Evolutionary conservation across 345 rosid genomes (phyloP).

Genomic region (Durio zibethinus): DNA sequence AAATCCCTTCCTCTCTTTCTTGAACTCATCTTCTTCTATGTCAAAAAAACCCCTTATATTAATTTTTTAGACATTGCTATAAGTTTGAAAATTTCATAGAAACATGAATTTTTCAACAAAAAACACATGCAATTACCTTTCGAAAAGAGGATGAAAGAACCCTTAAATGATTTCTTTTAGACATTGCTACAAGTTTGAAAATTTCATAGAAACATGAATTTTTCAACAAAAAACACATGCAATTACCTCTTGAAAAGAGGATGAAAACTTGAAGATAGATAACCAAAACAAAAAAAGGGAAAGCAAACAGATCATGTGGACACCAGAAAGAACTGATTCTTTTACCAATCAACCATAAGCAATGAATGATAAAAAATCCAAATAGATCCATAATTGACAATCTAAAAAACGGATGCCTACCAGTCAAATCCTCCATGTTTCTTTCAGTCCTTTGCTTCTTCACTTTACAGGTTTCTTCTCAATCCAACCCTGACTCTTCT

Average conservation of each 20-base stretch:
- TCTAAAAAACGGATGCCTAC: slow-evolving; percentile 32
- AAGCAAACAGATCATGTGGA: background rate
- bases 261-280: background rate
- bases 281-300: background rate
- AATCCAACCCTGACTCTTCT: slow-evolving; percentile 20
- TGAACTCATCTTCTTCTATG: too few species aligned
- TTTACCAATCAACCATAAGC: slow-evolving; percentile 8
- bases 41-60: too few species aligned
- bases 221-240: too few species aligned
- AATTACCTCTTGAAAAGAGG: background rate
- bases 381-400: background rate
- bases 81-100: too few species aligned
- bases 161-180: too few species aligned
- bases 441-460: slow-evolving; percentile 18
- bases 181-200: too few species aligned
- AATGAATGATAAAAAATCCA: background rate
- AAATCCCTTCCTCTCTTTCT: too few species aligned
- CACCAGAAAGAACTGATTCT: background rate
- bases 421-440: slow-evolving; percentile 97
- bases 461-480: slow-evolving; percentile 11
- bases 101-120: too few species aligned
- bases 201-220: too few species aligned
- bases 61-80: too few species aligned
- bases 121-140: too few species aligned
- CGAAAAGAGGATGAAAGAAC: too few species aligned